Evolutionary conservation across 2,329 filamentous ascomycete genomes (phyloP).

Genomic region (Peltaster fructicola): DNA sequence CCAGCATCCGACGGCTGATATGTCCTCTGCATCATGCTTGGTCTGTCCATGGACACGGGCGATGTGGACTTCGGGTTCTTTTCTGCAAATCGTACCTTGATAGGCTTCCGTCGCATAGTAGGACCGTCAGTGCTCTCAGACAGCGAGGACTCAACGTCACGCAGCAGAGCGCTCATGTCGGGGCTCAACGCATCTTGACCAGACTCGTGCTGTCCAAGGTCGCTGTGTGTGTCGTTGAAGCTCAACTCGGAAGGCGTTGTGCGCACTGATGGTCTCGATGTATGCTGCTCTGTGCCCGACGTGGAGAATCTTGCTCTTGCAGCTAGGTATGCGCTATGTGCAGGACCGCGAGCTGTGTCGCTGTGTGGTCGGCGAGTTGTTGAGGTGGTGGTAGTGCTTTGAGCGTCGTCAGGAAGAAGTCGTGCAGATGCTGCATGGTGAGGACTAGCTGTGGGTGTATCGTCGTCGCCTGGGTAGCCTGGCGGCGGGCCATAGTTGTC

Average conservation of each 20-base stretch:
- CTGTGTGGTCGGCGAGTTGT: constrained; percentile 6
- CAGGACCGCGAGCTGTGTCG: constrained; percentile 26
- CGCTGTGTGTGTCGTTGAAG: too few relatives aligned
- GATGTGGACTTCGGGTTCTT: constrained; percentile 14
- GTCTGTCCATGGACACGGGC: constrained; percentile 21
- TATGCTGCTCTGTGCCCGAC: constrained; percentile 6
- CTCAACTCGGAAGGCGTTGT: constrained; percentile 5
- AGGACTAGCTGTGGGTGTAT: constrained; percentile 20
- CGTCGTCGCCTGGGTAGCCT: constrained; percentile 23
- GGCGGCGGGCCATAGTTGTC: constrained; percentile 21
- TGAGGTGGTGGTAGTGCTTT: constrained; percentile 17
- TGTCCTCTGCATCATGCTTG: constrained; percentile 26
- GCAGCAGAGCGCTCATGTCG: constrained; percentile 27
- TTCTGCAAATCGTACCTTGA: constrained; percentile 17
- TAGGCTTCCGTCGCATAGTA: too few relatives aligned
- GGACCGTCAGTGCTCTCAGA: too few relatives aligned
- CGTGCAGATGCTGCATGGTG: constrained; percentile 33
- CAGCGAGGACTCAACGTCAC: constrained; percentile 21
- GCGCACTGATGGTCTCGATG: constrained; percentile 3
- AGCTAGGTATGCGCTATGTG: constrained; percentile 16
- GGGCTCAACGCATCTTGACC: constrained; percentile 17
- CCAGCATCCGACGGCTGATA: constrained; percentile 32
- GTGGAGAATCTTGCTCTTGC: constrained; percentile 12
- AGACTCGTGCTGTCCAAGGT: constrained; percentile 6
- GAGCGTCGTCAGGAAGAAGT: constrained; percentile 20